These are phyloP conservation scores for Pyricularia sp. DNA, from an alignment of 2,329 filamentous ascomycete genomes.

Conservation along the genomic window DNA sequence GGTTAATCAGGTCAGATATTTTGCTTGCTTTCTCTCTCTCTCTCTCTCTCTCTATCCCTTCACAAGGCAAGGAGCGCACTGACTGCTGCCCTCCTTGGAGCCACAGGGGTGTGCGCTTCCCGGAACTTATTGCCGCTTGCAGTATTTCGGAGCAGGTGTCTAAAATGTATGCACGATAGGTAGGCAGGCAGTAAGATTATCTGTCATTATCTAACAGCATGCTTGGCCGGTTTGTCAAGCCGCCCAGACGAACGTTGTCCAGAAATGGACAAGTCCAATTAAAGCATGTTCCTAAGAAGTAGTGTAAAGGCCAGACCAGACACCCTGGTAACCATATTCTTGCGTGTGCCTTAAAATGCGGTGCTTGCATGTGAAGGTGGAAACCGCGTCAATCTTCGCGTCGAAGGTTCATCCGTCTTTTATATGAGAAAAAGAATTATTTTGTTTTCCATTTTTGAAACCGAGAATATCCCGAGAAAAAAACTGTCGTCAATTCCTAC, in stretches of 20 bases:
- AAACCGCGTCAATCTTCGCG: background rate
- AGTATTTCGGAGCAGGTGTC: too few species aligned
- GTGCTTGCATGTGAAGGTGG: background rate
- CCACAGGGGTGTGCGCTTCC: background rate
- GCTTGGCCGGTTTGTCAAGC: too few species aligned
- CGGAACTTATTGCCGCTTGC: too few species aligned
- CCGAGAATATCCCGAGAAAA: background rate
- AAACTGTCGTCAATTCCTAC: background rate
- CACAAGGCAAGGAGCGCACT: background rate
- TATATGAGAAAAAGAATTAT: too few species aligned
- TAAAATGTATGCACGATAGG: too few species aligned
- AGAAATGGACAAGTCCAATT: too few species aligned
- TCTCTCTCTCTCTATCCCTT: too few species aligned
- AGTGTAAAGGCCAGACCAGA: too few species aligned
- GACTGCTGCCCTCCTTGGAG: background rate
- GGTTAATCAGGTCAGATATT: background rate
- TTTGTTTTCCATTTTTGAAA: background rate
- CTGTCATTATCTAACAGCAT: too few species aligned
- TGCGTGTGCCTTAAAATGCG: background rate
- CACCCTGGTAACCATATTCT: background rate
- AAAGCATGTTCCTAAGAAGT: too few species aligned
- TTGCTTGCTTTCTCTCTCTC: too few species aligned
- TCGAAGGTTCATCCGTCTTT: background rate
- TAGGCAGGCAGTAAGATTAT: background rate
- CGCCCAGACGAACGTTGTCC: too few species aligned